A percentile compares a stretch with the other conserved stretches of the same genome.
Conservation (phyloP, 148 eudicot species). For the Silene latifolia region DNA sequence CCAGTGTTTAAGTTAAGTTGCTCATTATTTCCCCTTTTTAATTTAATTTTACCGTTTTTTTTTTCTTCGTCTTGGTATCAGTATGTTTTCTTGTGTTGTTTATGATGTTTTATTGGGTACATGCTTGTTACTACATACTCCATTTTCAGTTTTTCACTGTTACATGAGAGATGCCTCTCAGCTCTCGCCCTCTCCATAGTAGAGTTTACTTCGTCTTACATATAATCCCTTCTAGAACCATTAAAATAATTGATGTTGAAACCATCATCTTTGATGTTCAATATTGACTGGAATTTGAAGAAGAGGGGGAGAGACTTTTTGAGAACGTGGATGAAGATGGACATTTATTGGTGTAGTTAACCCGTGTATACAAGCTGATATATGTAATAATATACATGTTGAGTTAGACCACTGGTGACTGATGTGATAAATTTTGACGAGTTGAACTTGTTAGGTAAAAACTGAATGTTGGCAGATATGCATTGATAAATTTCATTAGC, state of each 20-base stretch:
- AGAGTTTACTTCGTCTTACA: not conserved
- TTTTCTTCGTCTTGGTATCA: not conserved
- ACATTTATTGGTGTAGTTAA: not conserved
- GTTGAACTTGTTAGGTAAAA: not conserved
- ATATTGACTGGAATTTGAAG: not conserved
- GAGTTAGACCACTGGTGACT: not conserved
- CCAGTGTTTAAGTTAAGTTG: not conserved
- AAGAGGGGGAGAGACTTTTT: not conserved
- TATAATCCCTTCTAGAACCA: not conserved
- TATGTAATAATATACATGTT: not conserved
- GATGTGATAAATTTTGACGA: not conserved
- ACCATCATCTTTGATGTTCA: not conserved
- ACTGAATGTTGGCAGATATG: conserved; percentile 5
- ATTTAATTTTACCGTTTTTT: too few species aligned
- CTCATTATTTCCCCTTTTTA: not conserved
- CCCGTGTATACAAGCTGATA: not conserved
- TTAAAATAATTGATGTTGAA: not conserved
- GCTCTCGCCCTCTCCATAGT: not conserved
- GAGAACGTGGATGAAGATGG: not conserved
- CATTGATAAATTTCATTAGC: not conserved
- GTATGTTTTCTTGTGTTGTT: not conserved
- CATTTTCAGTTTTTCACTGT: not conserved
- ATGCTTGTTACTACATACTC: not conserved
- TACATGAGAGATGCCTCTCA: not conserved
- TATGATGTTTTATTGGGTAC: not conserved